phyloP scores from a whole-genome alignment of 306 rosid genomes.

The Vigna reflexopilosa region DNA sequence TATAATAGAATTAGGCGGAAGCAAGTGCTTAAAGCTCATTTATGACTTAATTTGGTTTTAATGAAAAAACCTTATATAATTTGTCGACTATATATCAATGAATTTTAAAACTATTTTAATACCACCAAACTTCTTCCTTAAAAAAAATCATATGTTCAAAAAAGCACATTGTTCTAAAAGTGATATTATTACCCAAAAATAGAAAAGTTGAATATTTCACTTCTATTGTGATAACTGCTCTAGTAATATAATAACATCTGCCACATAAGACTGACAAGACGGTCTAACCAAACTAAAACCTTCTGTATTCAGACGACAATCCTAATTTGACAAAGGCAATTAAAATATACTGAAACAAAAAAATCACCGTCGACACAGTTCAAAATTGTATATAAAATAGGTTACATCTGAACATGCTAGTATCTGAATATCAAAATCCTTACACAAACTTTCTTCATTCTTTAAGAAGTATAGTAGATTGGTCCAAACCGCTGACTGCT shows the following conservation, averaged over 20 bases:
- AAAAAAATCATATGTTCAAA: too few relatives aligned
- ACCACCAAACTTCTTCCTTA: too few relatives aligned
- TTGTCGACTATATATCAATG: too few relatives aligned
- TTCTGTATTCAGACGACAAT: slow-evolving; percentile 19
- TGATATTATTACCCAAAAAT: too few relatives aligned
- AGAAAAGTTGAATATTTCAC: slow-evolving; percentile 3
- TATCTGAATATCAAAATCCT: slow-evolving; percentile 65
- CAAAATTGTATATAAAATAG: slow-evolving; percentile 87
- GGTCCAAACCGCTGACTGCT: slow-evolving; percentile 37
- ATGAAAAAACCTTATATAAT: too few relatives aligned
- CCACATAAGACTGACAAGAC: slow-evolving; percentile 1
- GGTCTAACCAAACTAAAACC: slow-evolving; percentile 26
- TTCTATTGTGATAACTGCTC: not conserved
- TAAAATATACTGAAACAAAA: slow-evolving; percentile 57
- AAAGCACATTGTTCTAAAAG: too few relatives aligned
- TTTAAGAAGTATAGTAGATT: slow-evolving; percentile 45
- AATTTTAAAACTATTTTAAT: too few relatives aligned
- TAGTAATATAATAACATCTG: not conserved
- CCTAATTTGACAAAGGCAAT: slow-evolving; percentile 41
- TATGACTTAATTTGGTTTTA: too few relatives aligned
- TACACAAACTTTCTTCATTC: slow-evolving; percentile 57
- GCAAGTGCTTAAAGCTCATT: too few relatives aligned
- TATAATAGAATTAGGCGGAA: too few relatives aligned
- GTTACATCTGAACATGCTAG: slow-evolving; percentile 65
- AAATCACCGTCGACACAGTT: slow-evolving; percentile 59